Evolutionary conservation across 1,284 basidiomycete genomes (phyloP).

Genomic region (Apiotrichum sp.): DNA sequence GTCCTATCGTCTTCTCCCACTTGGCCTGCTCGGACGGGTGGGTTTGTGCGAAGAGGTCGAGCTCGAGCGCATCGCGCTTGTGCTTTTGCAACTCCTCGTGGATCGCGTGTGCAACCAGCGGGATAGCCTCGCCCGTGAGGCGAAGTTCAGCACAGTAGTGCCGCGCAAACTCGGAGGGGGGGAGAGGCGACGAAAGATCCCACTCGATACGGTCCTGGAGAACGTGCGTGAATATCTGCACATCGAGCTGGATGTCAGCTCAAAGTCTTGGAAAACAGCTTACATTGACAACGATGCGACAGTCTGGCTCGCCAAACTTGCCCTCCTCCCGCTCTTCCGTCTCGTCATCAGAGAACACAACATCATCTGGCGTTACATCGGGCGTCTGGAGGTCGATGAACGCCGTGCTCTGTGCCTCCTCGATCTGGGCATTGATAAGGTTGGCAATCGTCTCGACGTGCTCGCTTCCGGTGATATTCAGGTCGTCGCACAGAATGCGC

Average conservation of each 20-base stretch:
- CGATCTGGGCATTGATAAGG: slow-evolving; percentile 82
- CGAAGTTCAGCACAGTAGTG: slow-evolving; percentile 82
- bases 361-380: slow-evolving; percentile 35
- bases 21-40: slow-evolving; percentile 52
- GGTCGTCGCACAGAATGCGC: slow-evolving; percentile 74
- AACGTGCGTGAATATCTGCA: slow-evolving; percentile 89
- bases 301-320: slow-evolving; percentile 67
- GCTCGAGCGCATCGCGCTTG: slow-evolving; percentile 88
- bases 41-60: slow-evolving; percentile 71
- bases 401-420: slow-evolving; percentile 75
- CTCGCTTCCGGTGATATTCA: slow-evolving; percentile 63
- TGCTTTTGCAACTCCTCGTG: slow-evolving; percentile 93
- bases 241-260: slow-evolving; percentile 68
- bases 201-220: slow-evolving; percentile 94
- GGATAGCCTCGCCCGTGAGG: slow-evolving; percentile 76
- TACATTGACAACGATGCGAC: slow-evolving; percentile 82
- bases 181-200: slow-evolving; percentile 88
- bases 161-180: slow-evolving; percentile 77
- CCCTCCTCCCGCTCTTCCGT: slow-evolving; percentile 23
- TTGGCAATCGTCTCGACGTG: slow-evolving; percentile 74
- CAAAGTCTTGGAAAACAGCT: slow-evolving; percentile 37
- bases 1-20: slow-evolving; percentile 58
- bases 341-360: slow-evolving; percentile 31
- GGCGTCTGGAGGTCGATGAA: slow-evolving; percentile 53
- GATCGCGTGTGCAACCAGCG: slow-evolving; percentile 83